These are phyloP conservation scores for Kluyveromyces nonfermentans DNA, from an alignment of 805 yeast genomes.

Conservation along the genomic window DNA sequence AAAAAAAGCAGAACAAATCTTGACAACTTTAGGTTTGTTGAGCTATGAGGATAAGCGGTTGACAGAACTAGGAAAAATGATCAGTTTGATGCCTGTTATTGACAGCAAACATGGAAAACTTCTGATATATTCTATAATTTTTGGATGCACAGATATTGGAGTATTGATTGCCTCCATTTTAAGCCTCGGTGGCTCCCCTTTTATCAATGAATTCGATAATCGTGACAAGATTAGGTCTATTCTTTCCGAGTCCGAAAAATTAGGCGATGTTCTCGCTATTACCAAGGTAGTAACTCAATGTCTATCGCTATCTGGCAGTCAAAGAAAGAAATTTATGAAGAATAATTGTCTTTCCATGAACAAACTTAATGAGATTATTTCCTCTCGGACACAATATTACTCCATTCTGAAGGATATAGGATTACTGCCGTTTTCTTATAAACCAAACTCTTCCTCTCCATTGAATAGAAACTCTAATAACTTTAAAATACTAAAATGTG, in stretches of 20 bases:
- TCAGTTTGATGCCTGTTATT: constrained; percentile 71
- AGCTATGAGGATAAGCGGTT: constrained; percentile 35
- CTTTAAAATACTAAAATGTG: constrained; percentile 46
- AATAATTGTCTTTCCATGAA: constrained; percentile 54
- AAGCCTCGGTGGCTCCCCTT: constrained; percentile 61
- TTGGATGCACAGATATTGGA: constrained; percentile 71
- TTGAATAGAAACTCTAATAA: constrained; percentile 47
- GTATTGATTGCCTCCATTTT: constrained; percentile 74
- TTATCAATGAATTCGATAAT: constrained; percentile 50
- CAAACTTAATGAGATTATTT: constrained; percentile 59
- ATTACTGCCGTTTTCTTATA: constrained; percentile 51
- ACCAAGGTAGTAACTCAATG: constrained; percentile 52
- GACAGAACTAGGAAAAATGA: constrained; percentile 70
- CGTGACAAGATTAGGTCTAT: constrained; percentile 52
- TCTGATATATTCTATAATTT: constrained; percentile 67
- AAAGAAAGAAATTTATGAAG: constrained; percentile 37
- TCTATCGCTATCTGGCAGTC: constrained; percentile 19
- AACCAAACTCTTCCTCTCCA: constrained; percentile 15
- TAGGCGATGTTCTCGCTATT: constrained; percentile 71
- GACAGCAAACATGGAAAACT: constrained; percentile 82
- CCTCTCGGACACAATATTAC: constrained; percentile 61
- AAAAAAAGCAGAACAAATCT: constrained; percentile 33
- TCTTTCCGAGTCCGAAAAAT: constrained; percentile 20
- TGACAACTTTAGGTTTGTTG: constrained; percentile 70
- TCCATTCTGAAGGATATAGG: constrained; percentile 71